Base-by-base conservation (phyloP, 257 asterid genomes). In the Lantana camara region DNA sequence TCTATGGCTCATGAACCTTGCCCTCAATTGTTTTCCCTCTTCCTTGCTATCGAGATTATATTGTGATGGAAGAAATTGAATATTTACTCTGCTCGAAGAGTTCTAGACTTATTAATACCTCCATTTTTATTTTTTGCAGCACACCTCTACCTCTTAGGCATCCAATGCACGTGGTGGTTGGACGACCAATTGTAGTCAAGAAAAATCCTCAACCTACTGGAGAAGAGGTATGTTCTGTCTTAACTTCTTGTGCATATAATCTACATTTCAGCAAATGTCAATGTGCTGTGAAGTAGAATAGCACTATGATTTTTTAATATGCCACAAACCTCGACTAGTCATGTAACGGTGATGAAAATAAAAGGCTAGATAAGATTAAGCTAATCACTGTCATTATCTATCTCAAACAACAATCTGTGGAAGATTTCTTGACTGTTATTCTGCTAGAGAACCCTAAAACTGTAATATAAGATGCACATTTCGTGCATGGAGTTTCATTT, bases 151-250 rank as follows among this genome's bases (percentile, higher is more conserved):
- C 99, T 7, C 76, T 90, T 51, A 79, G 80, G 71, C 82, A 45
- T 50, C 99, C 96, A 10, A 67, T 94, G 85, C 91, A 94, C 71
- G 93, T 94, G 64, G 98, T 90, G 67, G 96, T 94, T 74, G 99
- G 99, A 45, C 87, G 63, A 55, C 99, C 99, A 1, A 88, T 94
- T 70, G 19, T 52, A 60, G 57, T 85, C 54, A 60, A 83, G 83
- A 90, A 77, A 80, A 88, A 83, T 64, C 72, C 91, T 4, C 77
- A 84, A 23, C 99, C 99, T 21, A 73, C 95, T 21, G 32, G 4
- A n/a, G 93, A 84, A 73, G 96, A 88, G 99, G 99, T 85, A 81
- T 48, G 24, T 58, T 55, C 38, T 55, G 42, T 35, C 32, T 63
- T 1, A 12, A 46, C 14, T 29, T 44, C 57, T 11, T 38, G 9